phyloP scores from a whole-genome alignment of 176 grass and related monocot genomes.

The Eragrostis curvula region DNA sequence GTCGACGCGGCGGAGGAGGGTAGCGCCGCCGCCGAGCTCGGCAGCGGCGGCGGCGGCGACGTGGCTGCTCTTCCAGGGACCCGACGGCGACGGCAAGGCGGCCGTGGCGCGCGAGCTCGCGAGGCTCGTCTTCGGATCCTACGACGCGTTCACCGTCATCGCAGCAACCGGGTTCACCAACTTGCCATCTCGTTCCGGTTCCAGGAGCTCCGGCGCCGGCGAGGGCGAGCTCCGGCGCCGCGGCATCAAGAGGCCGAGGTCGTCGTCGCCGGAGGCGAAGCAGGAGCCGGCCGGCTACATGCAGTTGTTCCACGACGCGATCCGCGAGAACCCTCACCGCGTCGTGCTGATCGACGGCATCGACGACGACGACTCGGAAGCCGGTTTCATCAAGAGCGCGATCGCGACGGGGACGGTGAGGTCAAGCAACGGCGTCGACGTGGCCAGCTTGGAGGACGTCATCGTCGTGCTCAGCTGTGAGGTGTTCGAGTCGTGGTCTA shows the following conservation, averaged over 20 bases:
- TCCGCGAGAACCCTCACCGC: conserved; percentile 56
- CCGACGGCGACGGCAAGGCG: conserved; percentile 52
- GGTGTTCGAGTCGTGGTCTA: conserved; percentile 14
- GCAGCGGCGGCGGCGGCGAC: conserved; percentile 46
- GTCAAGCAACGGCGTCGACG: conserved; percentile 38
- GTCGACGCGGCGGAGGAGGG: too few relatives aligned
- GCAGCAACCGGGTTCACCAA: not conserved
- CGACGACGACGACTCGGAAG: conserved; percentile 25
- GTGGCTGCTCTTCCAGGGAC: conserved; percentile 70
- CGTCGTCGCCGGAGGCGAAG: not conserved
- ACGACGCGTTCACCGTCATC: conserved; percentile 38
- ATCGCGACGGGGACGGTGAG: conserved; percentile 31
- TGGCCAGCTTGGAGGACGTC: conserved; percentile 51
- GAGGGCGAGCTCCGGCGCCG: too few relatives aligned
- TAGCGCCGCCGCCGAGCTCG: not conserved
- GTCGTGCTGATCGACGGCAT: conserved; percentile 65
- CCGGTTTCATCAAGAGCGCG: conserved; percentile 31
- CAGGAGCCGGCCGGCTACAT: not conserved
- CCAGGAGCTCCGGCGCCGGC: too few relatives aligned
- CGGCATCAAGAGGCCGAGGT: conserved; percentile 30
- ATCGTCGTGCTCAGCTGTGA: conserved; percentile 64
- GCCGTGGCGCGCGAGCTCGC: conserved; percentile 66
- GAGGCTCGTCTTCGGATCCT: conserved; percentile 64
- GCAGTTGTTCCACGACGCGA: conserved; percentile 41
- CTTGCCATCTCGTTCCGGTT: not conserved